Conservation (phyloP, 352 stramenopile species). For the Plasmopara viticola region DNA sequence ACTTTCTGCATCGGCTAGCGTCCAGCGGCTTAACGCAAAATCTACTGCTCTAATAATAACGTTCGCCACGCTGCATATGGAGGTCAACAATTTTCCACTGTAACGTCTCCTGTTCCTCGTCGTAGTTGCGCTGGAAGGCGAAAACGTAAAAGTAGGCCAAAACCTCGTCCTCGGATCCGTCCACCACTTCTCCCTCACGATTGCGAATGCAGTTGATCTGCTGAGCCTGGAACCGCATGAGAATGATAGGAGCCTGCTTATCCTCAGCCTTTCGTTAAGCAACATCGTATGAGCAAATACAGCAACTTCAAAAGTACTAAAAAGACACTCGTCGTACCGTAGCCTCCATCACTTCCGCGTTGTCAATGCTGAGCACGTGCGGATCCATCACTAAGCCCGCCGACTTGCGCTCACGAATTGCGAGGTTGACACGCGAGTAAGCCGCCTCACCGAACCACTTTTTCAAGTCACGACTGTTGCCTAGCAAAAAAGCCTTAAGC, state of each 20-base stretch:
- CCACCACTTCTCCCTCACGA: slow-evolving; percentile 93
- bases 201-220: slow-evolving; percentile 99
- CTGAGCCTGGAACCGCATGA: slow-evolving; percentile 97
- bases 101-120: slow-evolving; percentile 87
- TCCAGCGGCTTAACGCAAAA: too few relatives aligned
- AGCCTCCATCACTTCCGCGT: slow-evolving; percentile 94
- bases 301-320: too few relatives aligned
- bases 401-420: slow-evolving; percentile 92
- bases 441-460: slow-evolving; percentile 94
- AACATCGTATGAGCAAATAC: slow-evolving; percentile 3
- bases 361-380: slow-evolving; percentile 95
- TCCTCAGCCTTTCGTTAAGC: slow-evolving; percentile 57
- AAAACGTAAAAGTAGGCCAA: slow-evolving; percentile 97
- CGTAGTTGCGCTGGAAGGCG: slow-evolving; percentile 96
- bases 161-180: slow-evolving; percentile 96
- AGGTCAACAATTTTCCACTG: slow-evolving; percentile 86
- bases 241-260: slow-evolving; percentile 91
- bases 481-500: slow-evolving; percentile 92
- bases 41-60: slow-evolving; percentile 64
- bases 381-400: slow-evolving; percentile 92
- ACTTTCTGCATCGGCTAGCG: too few relatives aligned
- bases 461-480: slow-evolving; percentile 93
- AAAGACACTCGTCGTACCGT: slow-evolving; percentile 33
- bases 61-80: slow-evolving; percentile 72
- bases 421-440: slow-evolving; percentile 92